Base-by-base conservation (phyloP, 108 stramenopile genomes). In the Cyclotella choctawhatcheeana region DNA sequence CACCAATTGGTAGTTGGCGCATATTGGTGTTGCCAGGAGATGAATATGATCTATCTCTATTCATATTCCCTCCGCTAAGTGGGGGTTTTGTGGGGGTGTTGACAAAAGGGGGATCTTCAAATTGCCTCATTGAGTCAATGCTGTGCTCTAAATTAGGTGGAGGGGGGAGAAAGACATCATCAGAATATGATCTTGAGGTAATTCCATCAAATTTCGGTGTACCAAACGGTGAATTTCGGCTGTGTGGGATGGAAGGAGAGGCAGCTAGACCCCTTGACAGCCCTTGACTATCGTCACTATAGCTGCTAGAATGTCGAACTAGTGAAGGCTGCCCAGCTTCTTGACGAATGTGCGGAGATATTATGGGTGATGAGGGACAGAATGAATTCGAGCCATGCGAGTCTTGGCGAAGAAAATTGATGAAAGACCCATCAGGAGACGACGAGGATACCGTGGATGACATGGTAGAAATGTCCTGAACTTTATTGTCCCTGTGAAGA, bases 31-130 rank as follows among this genome's bases (percentile, higher is more conserved):
- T n/a, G 33, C 67, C 73, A 27, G 79, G 79, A 68, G 79, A 74
- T 31, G 79, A 81, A 64, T 64, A 70, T 24, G 77, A 62, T 58
- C 63, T 73, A 47, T 65, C 79, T 69, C 64, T 67, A 63, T 58
- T 56, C 31, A 66, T 34, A 54, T 30, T 60, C 4, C 34, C 76
- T 33, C 66, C 68, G 31, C 61, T 64, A 5, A 70, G 58, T 44
- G 32, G 7, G 35, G 2, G 67, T 26, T 64, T 70, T 32, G 33
- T 58, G 16, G 68, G 69, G 17, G 54, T 48, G 12, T 64, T 44
- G 10, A 26, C 6, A 32, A 67, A 67, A 50, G 76, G 61, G 12
- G 62, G 54, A 18, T 54, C 67, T 29, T 54, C 51, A 8, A 54
- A 34, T 31, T 26, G 53, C 24, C 29, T 44, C 47, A 54, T 37